These are phyloP conservation scores for Schizosaccharomyces lindneri DNA, from an alignment of 805 yeast species.

Conservation along the genomic window DNA sequence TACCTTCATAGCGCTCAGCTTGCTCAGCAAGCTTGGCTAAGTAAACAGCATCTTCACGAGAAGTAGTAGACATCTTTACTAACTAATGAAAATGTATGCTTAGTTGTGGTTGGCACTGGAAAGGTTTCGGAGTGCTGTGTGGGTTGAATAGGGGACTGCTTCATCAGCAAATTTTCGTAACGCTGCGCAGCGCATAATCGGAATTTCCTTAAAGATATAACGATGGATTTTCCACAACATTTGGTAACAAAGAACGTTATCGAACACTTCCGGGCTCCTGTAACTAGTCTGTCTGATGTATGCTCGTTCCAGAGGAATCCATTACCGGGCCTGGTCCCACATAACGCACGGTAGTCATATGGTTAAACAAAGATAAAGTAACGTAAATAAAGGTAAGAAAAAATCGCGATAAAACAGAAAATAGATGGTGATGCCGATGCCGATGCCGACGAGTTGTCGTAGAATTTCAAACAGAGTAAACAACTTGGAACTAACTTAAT, in stretches of 20 bases:
- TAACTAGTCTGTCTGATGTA: background rate
- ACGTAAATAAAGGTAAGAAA: too few species aligned
- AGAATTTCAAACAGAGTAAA: too few species aligned
- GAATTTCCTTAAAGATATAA: background rate
- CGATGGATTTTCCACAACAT: background rate
- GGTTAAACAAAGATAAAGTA: too few species aligned
- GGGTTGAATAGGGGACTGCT: background rate
- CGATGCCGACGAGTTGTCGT: too few species aligned
- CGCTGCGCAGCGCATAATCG: background rate
- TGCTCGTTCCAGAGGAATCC: background rate
- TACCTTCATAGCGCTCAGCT: slow-evolving; percentile 86
- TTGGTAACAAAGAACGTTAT: background rate
- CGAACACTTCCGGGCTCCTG: background rate
- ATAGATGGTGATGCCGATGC: too few species aligned
- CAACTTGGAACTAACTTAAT: too few species aligned
- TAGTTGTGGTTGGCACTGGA: slow-evolving; percentile 1
- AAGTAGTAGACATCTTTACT: slow-evolving; percentile 7
- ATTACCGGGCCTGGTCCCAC: background rate
- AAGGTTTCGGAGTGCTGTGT: background rate
- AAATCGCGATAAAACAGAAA: too few species aligned
- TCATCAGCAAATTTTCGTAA: background rate
- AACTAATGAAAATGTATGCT: background rate
- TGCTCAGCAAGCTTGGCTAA: slow-evolving; percentile 97
- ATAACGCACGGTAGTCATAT: too few species aligned
- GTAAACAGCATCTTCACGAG: slow-evolving; percentile 95